These are phyloP conservation scores for Corinectria fuckeliana DNA, from an alignment of 2,329 filamentous ascomycete genomes.

Conservation along the genomic window DNA sequence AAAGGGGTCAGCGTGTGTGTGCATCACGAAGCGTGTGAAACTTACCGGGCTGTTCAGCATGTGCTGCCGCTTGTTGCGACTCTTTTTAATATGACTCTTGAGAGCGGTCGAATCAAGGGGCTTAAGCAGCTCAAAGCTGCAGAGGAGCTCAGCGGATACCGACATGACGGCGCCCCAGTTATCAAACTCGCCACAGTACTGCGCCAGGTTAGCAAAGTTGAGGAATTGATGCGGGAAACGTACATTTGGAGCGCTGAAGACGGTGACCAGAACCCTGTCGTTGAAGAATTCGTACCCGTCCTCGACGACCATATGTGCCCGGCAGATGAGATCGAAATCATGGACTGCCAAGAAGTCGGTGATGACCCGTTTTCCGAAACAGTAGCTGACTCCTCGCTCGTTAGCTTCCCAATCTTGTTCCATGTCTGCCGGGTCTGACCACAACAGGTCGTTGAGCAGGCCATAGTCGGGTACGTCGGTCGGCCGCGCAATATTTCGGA, in stretches of 20 bases:
- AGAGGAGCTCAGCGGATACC: constrained; percentile 89
- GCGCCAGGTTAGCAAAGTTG: constrained; percentile 37
- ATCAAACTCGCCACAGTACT: constrained; percentile 99
- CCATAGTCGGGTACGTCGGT: constrained; percentile 98
- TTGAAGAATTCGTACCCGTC: constrained; percentile 99
- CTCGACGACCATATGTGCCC: constrained; percentile 98
- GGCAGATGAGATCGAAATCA: constrained; percentile 96
- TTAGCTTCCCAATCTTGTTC: constrained; percentile 98
- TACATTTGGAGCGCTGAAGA: constrained; percentile 97
- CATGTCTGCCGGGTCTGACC: constrained; percentile 98
- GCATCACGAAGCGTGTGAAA: constrained; percentile 36
- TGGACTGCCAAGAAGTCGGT: constrained; percentile 93
- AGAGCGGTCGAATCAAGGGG: constrained; percentile 93
- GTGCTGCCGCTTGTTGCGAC: constrained; percentile 89
- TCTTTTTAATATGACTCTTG: constrained; percentile 99
- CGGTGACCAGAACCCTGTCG: constrained; percentile 91
- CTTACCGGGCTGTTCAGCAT: constrained; percentile 96
- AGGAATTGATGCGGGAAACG: constrained; percentile 48
- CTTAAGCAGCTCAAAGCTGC: constrained; percentile 96
- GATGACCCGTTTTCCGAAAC: constrained; percentile 98
- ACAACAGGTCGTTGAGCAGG: constrained; percentile 90
- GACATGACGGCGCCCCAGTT: constrained; percentile 99
- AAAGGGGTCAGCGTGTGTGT: constrained; percentile 13
- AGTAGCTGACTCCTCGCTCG: constrained; percentile 95
- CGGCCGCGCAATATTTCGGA: constrained; percentile 91